phyloP scores from a whole-genome alignment of 352 stramenopile species.

The Blastocystis sp. region DNA sequence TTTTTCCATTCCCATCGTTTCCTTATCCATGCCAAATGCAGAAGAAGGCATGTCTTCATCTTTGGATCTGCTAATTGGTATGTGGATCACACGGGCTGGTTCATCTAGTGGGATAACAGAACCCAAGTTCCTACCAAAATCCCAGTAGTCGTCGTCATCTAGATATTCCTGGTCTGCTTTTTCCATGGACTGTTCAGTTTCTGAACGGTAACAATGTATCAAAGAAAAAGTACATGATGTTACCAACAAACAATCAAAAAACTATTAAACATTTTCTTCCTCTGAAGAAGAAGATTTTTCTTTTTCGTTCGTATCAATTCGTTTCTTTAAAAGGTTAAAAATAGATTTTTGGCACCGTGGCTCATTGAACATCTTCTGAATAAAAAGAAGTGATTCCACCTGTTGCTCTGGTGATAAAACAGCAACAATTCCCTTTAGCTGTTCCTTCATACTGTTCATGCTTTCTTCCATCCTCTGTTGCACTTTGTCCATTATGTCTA shows the following conservation, averaged over 20 bases:
- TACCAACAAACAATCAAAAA: background rate
- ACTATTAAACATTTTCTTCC: background rate
- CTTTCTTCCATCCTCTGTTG: conserved; percentile 60
- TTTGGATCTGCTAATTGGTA: background rate
- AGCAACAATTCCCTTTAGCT: conserved; percentile 62
- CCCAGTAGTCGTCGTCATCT: conserved; percentile 20
- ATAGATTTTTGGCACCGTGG: background rate
- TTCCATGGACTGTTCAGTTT: background rate
- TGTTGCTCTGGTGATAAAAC: conserved; percentile 61
- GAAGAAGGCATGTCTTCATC: background rate
- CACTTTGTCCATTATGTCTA: conserved; percentile 61
- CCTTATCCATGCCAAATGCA: background rate
- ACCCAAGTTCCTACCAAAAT: background rate
- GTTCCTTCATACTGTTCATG: conserved; percentile 60
- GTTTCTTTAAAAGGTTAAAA: background rate
- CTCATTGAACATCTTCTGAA: conserved; percentile 1
- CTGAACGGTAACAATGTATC: background rate
- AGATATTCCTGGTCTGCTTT: background rate
- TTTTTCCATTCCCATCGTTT: background rate
- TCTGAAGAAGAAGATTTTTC: background rate
- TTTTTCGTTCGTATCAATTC: background rate
- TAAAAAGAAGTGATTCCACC: conserved; percentile 63
- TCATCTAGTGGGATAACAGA: conserved; percentile 7
- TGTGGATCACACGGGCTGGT: background rate
- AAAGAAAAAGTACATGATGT: background rate